Base-by-base conservation (phyloP, 2,329 filamentous ascomycete genomes). In the Microsporum audouinii region DNA sequence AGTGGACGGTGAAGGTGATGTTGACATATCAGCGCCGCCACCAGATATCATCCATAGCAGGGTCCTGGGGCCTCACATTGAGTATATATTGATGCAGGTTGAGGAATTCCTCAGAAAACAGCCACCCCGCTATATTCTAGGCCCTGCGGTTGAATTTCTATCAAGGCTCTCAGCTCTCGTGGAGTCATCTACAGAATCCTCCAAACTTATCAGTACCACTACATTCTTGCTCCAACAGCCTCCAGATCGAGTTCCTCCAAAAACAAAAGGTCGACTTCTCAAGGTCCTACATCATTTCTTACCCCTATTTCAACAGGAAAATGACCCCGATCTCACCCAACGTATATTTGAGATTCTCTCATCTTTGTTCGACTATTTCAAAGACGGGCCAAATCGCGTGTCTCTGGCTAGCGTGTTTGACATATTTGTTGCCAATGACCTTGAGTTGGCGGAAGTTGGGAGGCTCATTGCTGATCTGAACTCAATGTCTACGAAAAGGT, bases 321-420 rank as follows among this genome's bases (percentile, higher is more conserved):
- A 81, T 62, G 80, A 88, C 57, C 68, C 74, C 4, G 78, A 80
- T 29, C 75, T 92, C 14, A 83, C 83, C 57, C 76, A 80, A 51
- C 80, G 82, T 39, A 83, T 95, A 0, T 95, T 88, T 70, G 79
- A 84, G 53, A 89, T 89, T 0, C 75, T 94, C 7, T 87, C 88
- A 2, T 86, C 88, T 0, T 81, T 97, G 38, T 97, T 96, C 70
- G 88, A 89, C 60, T 96, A 91, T 71, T 92, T 97, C 77, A 89
- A 86, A 67, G 91, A 97, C 71, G 82, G 85, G 49, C 77, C 83
- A 49, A 95, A 90, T 69, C 83, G 94, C 60, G 80, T 85, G 64
- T 80, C 89, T 0, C 76, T 97, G 33, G 88, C 88, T 14, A 80
- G 85, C 51, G 87, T 95, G 2, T 76, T 97, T 5, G 73, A 80